Conservation (phyloP, 73 alveolate genomes). For the Paramecium sonneborni region DNA sequence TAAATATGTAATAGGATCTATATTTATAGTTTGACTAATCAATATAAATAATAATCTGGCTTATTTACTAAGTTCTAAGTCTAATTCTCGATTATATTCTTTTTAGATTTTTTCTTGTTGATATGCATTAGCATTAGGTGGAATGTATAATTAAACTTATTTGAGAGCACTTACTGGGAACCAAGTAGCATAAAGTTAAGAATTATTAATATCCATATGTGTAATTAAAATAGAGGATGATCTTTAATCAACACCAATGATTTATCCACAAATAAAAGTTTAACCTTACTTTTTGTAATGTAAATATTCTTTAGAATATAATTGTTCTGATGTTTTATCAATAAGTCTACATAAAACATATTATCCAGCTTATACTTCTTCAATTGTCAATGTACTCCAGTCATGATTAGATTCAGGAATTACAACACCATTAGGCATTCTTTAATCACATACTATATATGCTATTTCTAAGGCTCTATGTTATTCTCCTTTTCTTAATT, state of each 20-base stretch:
- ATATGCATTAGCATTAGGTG: neutral
- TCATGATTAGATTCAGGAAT: conserved; percentile 88
- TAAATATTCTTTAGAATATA: conserved; percentile 2
- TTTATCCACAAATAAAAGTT: conserved; percentile 50
- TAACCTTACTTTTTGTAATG: conserved; percentile 54
- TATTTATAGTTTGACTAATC: neutral
- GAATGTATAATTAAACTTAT: conserved; percentile 1
- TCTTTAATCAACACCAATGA: conserved; percentile 68
- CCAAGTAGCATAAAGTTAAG: conserved; percentile 19
- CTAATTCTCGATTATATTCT: conserved; percentile 8
- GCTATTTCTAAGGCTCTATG: conserved; percentile 82
- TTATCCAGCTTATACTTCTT: conserved; percentile 81
- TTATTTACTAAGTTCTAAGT: neutral
- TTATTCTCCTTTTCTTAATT: conserved; percentile 80
- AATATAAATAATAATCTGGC: neutral
- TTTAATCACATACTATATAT: conserved; percentile 81
- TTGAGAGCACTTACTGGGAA: conserved; percentile 27
- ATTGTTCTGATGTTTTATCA: conserved; percentile 54
- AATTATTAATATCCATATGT: conserved; percentile 43
- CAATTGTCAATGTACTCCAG: conserved; percentile 86
- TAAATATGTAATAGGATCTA: conserved; percentile 6
- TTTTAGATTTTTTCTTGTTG: neutral
- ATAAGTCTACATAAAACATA: conserved; percentile 77
- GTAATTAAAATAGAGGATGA: conserved; percentile 55
- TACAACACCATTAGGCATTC: conserved; percentile 87